Evolutionary conservation across 352 stramenopile genomes (phyloP), one percentile per base, ranked within the genome.

Genomic region (Thalassiosira livingstoniorum): DNA sequence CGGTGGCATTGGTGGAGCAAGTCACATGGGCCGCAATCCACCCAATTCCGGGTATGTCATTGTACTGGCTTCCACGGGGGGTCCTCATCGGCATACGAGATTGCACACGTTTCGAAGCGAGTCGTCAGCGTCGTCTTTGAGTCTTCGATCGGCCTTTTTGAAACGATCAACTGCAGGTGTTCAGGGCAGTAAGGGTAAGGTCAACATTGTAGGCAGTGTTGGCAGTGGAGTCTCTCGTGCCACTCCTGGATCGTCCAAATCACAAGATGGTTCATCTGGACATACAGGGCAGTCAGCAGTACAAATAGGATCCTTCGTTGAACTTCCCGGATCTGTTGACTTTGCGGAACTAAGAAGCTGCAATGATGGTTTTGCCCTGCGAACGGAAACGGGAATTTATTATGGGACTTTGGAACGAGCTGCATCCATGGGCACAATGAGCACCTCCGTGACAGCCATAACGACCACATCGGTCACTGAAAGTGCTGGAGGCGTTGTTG

Each of bases 371-470:
- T 91, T 94, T 80, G 83, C 73, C 11, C 62, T 94, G 63, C 68
- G 83, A 51, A 92, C 88, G 0, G 88, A 88, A 60, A 90, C 81
- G 11, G 90, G 90, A 29, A 92, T 94, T 67, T 94, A 93, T 54
- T 91, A 92, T 63, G 90, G 90, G n/a, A 90, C 79, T 1, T 88
- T 92, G 62, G 88, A 94, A 83, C 76, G 82, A n/a, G 76, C 45
- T 21, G 29, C 54, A 43, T 45, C 31, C 15, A 51, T 25, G 15
- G 34, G 29, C 27, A 5, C 47, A 23, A n/a, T n/a, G n/a, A n/a
- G n/a, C n/a, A n/a, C n/a, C n/a, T n/a, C n/a, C n/a, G n/a, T n/a
- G n/a, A n/a, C n/a, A n/a, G n/a, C n/a, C n/a, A n/a, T n/a, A n/a
- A n/a, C n/a, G n/a, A n/a, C n/a, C n/a, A n/a, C n/a, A n/a, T n/a